Base-by-base conservation (phyloP, 225 moss, liverwort and hornwort genomes). In the Sphagnum tenellum region DNA sequence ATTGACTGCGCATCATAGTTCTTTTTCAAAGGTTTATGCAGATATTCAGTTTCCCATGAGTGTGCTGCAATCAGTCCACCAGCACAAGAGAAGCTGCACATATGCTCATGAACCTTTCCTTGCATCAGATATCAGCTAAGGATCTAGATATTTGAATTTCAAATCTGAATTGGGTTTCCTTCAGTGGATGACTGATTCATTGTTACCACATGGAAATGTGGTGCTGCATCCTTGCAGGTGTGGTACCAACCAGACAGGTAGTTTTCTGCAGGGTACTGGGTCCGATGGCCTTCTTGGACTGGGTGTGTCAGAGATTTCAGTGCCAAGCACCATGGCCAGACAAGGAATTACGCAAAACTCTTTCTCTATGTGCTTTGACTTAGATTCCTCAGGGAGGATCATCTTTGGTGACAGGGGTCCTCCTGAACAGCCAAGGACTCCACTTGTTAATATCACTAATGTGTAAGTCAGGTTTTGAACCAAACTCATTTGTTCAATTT, bases 391-490 rank as follows among this genome's bases (percentile, higher is more conserved):
- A 4, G 83, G 83, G 45, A 68, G 77, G 65, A 74, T 83, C 66
- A 79, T 83, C 50, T 65, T 83, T 11, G 83, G 83, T 67, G 83
- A 83, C 68, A 52, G 74, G 12, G 83, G 83, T 49, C 69, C 80
- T 48, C 44, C 72, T 3, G 62, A 60, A 46, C 79, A 76, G 47
- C 63, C 66, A 4, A 80, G 72, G 46, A 83, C 83, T 8, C 50
- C 70, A 0, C 77, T 83, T 52, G 12, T 79, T 9, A 72, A 67
- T 10, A 46, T 48, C 59, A 13, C 65, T 44, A 51, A 57, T 9
- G 68, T 69, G 77, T 83, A 70, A 72, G 79, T 52, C 12, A 60
- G 59, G 8, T 60, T 13, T 52, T 52, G 52, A 52, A 9, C 52
- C 52, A 52, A 6, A 52, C 9, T 52, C 52, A 0, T 6, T 6